Conservation (phyloP, 805 yeast genomes). For the Metschnikowia picachoensis region DNA sequence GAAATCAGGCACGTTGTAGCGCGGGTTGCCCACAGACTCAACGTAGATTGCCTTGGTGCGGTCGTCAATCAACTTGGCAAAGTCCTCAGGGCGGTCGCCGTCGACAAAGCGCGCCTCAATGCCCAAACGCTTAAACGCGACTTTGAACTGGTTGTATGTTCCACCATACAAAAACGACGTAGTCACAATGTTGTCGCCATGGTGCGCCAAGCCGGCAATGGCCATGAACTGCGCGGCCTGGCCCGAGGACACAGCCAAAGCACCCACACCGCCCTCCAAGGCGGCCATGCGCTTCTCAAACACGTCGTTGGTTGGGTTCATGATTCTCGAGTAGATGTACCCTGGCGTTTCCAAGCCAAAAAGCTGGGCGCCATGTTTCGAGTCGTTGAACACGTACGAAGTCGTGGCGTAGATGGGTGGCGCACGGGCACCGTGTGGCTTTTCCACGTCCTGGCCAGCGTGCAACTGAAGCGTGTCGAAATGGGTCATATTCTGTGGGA, state of each 20-base stretch:
- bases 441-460: constrained; percentile 82
- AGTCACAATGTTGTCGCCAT: constrained; percentile 87
- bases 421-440: constrained; percentile 72
- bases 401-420: constrained; percentile 92
- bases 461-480: constrained; percentile 92
- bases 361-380: constrained; percentile 87
- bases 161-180: constrained; percentile 92
- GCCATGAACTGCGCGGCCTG: constrained; percentile 94
- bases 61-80: constrained; percentile 70
- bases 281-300: constrained; percentile 92
- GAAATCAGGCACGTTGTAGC: constrained; percentile 88
- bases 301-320: constrained; percentile 90
- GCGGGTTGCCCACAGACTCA: constrained; percentile 92
- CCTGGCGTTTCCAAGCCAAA: constrained; percentile 85
- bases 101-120: constrained; percentile 80
- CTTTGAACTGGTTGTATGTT: constrained; percentile 92
- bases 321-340: constrained; percentile 81
- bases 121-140: constrained; percentile 84
- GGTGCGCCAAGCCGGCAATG: constrained; percentile 73
- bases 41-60: constrained; percentile 87
- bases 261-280: constrained; percentile 88
- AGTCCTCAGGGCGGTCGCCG: constrained; percentile 74
- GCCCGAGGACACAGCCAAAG: constrained; percentile 89
- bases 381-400: constrained; percentile 82
- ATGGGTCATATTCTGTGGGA: constrained; percentile 37